These are phyloP conservation scores for Alternaria longipes DNA, from an alignment of 2,329 filamentous ascomycete species.

Conservation along the genomic window DNA sequence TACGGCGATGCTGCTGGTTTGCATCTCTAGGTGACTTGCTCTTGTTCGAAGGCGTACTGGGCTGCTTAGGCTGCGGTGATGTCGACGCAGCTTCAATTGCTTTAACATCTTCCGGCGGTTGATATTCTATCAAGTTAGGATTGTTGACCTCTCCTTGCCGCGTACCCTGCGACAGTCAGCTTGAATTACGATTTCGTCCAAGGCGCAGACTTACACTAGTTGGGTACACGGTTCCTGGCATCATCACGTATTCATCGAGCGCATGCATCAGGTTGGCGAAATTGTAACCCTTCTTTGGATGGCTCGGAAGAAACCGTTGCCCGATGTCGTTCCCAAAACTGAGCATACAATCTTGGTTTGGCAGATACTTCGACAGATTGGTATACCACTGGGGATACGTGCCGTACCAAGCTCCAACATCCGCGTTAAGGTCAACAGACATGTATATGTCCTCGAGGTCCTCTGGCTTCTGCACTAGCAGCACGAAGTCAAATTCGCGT, in stretches of 20 bases:
- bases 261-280: constrained; percentile 53
- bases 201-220: constrained; percentile 28
- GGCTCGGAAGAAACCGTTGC: constrained; percentile 54
- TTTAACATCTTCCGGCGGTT: constrained; percentile 8
- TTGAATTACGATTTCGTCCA: not conserved
- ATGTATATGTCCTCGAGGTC: constrained; percentile 53
- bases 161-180: constrained; percentile 18
- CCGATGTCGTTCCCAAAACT: constrained; percentile 56
- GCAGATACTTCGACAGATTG: constrained; percentile 50
- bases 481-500: constrained; percentile 62
- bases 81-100: constrained; percentile 16
- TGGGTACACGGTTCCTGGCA: constrained; percentile 56
- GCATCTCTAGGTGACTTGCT: constrained; percentile 13
- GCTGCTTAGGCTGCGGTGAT: constrained; percentile 9
- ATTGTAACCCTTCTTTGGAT: constrained; percentile 54
- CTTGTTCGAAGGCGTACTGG: constrained; percentile 12
- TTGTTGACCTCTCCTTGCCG: constrained; percentile 11
- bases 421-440: constrained; percentile 55
- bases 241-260: constrained; percentile 57
- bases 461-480: constrained; percentile 58
- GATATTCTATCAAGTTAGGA: constrained; percentile 4
- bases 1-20: constrained; percentile 20
- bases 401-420: constrained; percentile 54
- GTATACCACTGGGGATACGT: constrained; percentile 55
- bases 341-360: constrained; percentile 48